phyloP scores from a whole-genome alignment of 768 basidiomycete species.

The Agrocybe pediades region DNA sequence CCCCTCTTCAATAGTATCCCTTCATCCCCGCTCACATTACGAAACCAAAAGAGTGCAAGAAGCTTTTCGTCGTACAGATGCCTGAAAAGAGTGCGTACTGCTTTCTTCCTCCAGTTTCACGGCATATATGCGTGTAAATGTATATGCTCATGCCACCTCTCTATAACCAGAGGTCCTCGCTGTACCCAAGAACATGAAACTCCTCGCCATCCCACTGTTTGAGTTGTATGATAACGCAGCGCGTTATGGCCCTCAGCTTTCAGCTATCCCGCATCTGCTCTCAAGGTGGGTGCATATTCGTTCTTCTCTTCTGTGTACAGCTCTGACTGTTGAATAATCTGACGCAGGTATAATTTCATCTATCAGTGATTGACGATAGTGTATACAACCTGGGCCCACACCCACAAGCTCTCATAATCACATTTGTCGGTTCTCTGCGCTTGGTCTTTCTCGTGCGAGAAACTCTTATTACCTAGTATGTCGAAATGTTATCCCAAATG shows the following conservation, averaged over 20 bases:
- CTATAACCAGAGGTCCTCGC: constrained; percentile 79
- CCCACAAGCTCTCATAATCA: too few relatives aligned
- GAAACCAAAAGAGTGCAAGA: constrained; percentile 98
- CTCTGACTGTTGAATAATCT: neutral
- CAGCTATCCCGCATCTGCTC: constrained; percentile 89
- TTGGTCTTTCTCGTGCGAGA: too few relatives aligned
- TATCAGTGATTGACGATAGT: constrained; percentile 51
- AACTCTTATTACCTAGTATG: too few relatives aligned
- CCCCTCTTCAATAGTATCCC: constrained; percentile 63
- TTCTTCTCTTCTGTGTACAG: neutral
- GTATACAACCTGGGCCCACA: neutral
- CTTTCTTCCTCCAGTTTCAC: neutral
- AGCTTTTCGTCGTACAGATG: constrained; percentile 93
- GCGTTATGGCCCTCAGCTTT: constrained; percentile 91
- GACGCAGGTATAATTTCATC: constrained; percentile 79
- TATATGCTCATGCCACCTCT: neutral
- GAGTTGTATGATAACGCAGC: constrained; percentile 98
- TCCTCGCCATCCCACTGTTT: constrained; percentile 93
- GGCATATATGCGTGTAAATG: neutral
- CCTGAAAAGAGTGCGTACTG: constrained; percentile 83
- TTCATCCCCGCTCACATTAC: constrained; percentile 95
- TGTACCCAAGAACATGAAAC: constrained; percentile 98
- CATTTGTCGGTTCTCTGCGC: too few relatives aligned
- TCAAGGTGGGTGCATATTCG: constrained; percentile 58
- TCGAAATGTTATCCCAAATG: too few relatives aligned